Evolutionary conservation across 176 grass and related monocot species (phyloP).

Genomic region (Hyparrhenia diplandra): DNA sequence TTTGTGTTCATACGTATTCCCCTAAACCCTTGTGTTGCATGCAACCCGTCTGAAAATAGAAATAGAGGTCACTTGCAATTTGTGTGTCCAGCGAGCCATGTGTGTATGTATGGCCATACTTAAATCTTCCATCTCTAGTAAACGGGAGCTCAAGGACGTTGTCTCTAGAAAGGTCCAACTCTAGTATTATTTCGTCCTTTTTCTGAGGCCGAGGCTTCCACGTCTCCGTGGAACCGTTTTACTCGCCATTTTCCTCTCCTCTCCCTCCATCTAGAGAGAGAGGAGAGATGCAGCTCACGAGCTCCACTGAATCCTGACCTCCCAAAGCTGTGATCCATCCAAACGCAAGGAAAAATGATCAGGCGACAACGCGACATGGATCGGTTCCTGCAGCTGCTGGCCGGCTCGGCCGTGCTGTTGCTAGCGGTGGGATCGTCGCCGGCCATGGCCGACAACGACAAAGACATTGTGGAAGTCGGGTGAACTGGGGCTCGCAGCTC

Average conservation of each 20-base stretch:
- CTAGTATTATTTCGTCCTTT: background rate
- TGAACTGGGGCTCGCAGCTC: constrained; percentile 82
- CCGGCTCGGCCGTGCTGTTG: constrained; percentile 26
- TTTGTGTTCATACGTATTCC: too few species aligned
- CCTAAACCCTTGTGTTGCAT: too few species aligned
- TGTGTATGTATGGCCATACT: too few species aligned
- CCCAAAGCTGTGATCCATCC: background rate
- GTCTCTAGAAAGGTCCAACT: background rate
- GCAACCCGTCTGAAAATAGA: background rate
- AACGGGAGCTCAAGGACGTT: background rate
- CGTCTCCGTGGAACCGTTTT: constrained; percentile 20
- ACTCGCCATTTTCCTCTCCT: constrained; percentile 40
- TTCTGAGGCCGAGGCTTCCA: background rate
- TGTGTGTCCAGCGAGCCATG: background rate
- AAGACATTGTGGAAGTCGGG: constrained; percentile 34
- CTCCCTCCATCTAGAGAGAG: background rate
- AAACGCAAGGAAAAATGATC: background rate
- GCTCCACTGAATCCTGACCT: background rate
- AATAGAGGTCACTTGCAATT: background rate
- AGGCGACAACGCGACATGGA: constrained; percentile 20
- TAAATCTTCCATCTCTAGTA: too few species aligned
- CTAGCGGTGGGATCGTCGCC: background rate
- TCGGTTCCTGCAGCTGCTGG: constrained; percentile 26
- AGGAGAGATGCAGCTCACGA: background rate
- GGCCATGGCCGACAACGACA: background rate